A percentile compares a stretch with the other conserved stretches of the same genome.
Evolutionary conservation across 2,329 filamentous ascomycete genomes (phyloP).

Genomic region (Fusarium sp.): DNA sequence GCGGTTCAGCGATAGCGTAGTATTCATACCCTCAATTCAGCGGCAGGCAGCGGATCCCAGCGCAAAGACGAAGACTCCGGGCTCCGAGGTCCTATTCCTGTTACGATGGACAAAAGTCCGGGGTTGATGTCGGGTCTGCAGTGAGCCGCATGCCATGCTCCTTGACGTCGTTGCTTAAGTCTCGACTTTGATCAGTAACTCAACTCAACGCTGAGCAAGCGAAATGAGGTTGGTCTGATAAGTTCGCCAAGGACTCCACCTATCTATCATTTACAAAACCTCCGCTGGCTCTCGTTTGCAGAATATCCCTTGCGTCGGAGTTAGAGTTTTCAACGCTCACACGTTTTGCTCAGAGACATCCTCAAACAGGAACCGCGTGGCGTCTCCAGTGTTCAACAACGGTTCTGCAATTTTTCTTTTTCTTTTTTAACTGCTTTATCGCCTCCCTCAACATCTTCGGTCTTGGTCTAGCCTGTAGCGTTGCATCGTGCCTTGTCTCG

Average conservation of each 20-base stretch:
- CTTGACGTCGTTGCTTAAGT: slow-evolving; percentile 18
- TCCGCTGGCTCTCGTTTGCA: slow-evolving; percentile 5
- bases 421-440: slow-evolving; percentile 11
- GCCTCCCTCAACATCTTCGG: slow-evolving; percentile 20
- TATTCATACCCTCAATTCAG: slow-evolving; percentile 33
- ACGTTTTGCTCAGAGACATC: slow-evolving; percentile 43
- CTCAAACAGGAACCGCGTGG: slow-evolving; percentile 29
- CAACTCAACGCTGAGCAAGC: slow-evolving; percentile 10
- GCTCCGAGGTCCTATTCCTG: slow-evolving; percentile 12
- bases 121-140: slow-evolving; percentile 18
- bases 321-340: slow-evolving; percentile 20
- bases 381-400: slow-evolving; percentile 30
- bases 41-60: slow-evolving; percentile 28
- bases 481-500: slow-evolving; percentile 44
- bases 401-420: slow-evolving; percentile 4
- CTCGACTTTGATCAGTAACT: slow-evolving; percentile 15
- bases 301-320: slow-evolving; percentile 16
- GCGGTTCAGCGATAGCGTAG: slow-evolving; percentile 23
- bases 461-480: slow-evolving; percentile 29
- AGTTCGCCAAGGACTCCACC: slow-evolving; percentile 13
- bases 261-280: slow-evolving; percentile 18
- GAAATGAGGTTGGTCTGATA: slow-evolving; percentile 8
- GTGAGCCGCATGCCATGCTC: slow-evolving; percentile 27
- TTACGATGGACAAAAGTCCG: slow-evolving; percentile 13
- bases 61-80: slow-evolving; percentile 6